Evolutionary conservation across 306 rosid species (phyloP), one percentile per base, ranked within the genome.

Genomic region (Medicago truncatula): DNA sequence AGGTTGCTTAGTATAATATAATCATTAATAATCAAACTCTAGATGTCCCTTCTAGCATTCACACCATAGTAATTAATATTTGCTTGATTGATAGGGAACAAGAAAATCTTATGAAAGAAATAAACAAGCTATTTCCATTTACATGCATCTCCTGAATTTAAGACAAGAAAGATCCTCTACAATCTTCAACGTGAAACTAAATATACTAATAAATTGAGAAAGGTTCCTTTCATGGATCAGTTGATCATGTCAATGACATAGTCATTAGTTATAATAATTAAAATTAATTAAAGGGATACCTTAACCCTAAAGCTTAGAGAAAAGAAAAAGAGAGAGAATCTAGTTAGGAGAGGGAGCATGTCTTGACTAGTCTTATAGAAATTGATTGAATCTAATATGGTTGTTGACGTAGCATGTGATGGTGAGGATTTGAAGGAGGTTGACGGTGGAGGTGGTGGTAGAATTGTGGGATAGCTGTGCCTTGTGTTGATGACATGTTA

Each of bases 371-470:
- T 62, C 67, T 80, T 13, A 10, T 38, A 67, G 40, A 9, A 31
- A 53, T 53, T 23, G 38, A 12, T 18, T 65, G 17, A 62, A 16
- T 16, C 44, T 58, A 57, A 61, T 63, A 74, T 63, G 85, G 82
- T 31, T 69, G 88, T 83, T 82, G 85, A 80, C 77, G 83, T 87
- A 95, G 83, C 96, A 86, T 89, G 88, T 89, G 91, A 78, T 43
- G 77, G 36, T 85, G 85, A 80, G 85, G 70, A 62, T 76, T 82
- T 58, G 89, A 61, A 80, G 76, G 41, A 80, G 76, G 36, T 53
- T 43, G 46, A 25, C 59, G 66, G 21, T 77, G 38, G 10, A 53
- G 84, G 10, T 75, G 82, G 77, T 87, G 74, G 28, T 21, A 69
- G 54, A 74, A 83, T 15, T 81, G 87, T 58, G 50, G 81, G 53